Base-by-base conservation (phyloP, 352 stramenopile species). In the Pythium pyrilobum region DNA sequence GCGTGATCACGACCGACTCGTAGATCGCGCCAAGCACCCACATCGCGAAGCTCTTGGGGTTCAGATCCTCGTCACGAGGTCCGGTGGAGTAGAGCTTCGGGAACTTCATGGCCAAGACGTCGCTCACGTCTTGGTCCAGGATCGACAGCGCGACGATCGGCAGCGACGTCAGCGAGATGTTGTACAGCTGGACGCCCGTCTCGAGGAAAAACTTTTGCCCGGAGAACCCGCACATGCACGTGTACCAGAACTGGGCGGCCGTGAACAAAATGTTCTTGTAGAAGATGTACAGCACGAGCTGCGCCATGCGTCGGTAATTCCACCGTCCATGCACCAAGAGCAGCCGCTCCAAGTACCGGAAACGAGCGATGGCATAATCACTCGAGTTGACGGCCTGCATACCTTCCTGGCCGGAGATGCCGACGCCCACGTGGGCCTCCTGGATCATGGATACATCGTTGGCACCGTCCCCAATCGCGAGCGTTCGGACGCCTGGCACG, bases 391-490 rank as follows among this genome's bases (percentile, higher is more conserved):
- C 92, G 6, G 92, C 86, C 59, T 97, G 93, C 64, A 96, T 80
- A 15, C 92, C 92, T 64, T 98, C 92, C 57, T 96, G 86, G 0
- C 92, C 92, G 2, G 72, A 90, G 39, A 98, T 97, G 3, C 91
- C 92, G 8, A 98, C 77, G 29, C 90, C 91, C 20, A 97, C 74
- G 48, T 97, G 82, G 18, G 87, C 90, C 62, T 90, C 81, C 67
- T 97, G 87, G 46, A 98, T 97, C 93, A 98, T 98, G 13, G 85
- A 87, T 3, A 98, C 94, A 54, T 98, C 94, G 56, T 98, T 98
- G 1, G 93, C 94, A 36, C 94, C 94, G 56, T 98, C 94, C 24
- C 94, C 90, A 38, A 97, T 97, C 18, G 87, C 78, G 2, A 97
- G 69, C 16, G 87, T 97, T 8, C 75, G 73, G 9, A 86, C 76